Conservation (phyloP, 106 monocot genomes). For the Narthecium ossifragum region DNA sequence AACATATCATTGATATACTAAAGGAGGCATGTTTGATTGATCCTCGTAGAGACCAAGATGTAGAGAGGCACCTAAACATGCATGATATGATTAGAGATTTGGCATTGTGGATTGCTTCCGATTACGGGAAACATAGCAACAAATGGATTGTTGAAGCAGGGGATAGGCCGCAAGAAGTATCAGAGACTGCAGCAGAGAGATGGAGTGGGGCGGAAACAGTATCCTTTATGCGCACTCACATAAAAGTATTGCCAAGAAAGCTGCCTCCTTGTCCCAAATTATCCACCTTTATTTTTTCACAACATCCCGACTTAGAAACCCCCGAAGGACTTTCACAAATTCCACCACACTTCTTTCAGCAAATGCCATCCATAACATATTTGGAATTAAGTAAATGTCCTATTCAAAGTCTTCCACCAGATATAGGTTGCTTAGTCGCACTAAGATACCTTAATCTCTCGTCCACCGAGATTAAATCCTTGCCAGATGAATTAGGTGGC, state of each 20-base stretch:
- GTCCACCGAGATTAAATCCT: neutral
- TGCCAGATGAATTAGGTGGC: neutral
- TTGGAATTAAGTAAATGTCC: neutral
- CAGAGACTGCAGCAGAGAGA: neutral
- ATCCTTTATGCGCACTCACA: neutral
- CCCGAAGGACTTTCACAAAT: neutral
- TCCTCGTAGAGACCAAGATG: neutral
- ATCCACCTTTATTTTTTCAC: neutral
- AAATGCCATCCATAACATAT: neutral
- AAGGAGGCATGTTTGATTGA: conserved; percentile 10
- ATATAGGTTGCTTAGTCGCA: neutral
- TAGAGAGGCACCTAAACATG: neutral
- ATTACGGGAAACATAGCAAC: neutral
- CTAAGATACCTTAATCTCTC: neutral
- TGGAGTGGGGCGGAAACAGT: neutral
- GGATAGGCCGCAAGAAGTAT: too few relatives aligned
- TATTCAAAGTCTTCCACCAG: neutral
- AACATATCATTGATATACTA: neutral
- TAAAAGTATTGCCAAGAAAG: neutral
- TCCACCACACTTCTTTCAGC: neutral
- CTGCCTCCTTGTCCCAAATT: neutral
- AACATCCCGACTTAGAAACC: neutral
- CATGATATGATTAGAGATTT: conserved; percentile 17
- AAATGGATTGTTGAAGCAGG: conserved; percentile 3
- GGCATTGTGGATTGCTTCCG: neutral